Percentiles rank a stretch among this genome's conserved stretches.
Evolutionary conservation across 2,329 filamentous ascomycete genomes (phyloP).

Genomic region (Arthrobotrys megalospora): DNA sequence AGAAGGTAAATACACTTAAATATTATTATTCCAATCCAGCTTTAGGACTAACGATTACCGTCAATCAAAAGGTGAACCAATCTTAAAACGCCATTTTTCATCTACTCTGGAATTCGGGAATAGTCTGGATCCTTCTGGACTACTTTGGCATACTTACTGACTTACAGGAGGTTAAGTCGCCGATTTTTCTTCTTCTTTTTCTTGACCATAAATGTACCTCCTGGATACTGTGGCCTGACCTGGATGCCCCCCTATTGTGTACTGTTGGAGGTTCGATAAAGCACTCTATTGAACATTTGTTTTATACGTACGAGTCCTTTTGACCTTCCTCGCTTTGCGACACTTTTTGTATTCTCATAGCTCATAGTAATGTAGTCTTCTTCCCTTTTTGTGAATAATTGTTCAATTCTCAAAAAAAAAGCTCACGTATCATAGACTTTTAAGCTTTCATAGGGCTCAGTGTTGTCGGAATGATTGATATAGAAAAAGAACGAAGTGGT

Average conservation of each 20-base stretch:
- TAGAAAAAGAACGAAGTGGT: conserved; percentile 2
- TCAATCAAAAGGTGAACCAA: conserved; percentile 47
- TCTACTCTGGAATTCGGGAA: not conserved
- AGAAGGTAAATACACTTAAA: conserved; percentile 80
- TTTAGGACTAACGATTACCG: conserved; percentile 26
- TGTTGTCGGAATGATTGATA: not conserved
- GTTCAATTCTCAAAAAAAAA: not conserved
- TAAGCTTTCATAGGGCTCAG: too few species aligned
- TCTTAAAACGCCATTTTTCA: conserved; percentile 14
- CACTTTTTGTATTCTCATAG: conserved; percentile 20
- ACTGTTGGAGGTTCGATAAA: conserved; percentile 24
- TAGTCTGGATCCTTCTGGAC: too few species aligned
- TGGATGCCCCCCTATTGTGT: conserved; percentile 5
- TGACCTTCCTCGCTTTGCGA: conserved; percentile 6
- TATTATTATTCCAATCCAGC: not conserved
- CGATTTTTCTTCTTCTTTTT: not conserved
- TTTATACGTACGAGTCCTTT: not conserved
- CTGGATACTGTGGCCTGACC: not conserved
- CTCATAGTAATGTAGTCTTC: conserved; percentile 39
- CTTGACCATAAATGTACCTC: not conserved
- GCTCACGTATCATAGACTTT: not conserved
- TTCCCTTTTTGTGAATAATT: conserved; percentile 43
- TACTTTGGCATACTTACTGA: not conserved
- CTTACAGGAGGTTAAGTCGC: not conserved
- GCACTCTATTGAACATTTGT: not conserved